Percentiles rank a stretch among this genome's conserved stretches.
Conservation (phyloP, 2,329 filamentous ascomycete species). For the Calonectria pteridis region DNA sequence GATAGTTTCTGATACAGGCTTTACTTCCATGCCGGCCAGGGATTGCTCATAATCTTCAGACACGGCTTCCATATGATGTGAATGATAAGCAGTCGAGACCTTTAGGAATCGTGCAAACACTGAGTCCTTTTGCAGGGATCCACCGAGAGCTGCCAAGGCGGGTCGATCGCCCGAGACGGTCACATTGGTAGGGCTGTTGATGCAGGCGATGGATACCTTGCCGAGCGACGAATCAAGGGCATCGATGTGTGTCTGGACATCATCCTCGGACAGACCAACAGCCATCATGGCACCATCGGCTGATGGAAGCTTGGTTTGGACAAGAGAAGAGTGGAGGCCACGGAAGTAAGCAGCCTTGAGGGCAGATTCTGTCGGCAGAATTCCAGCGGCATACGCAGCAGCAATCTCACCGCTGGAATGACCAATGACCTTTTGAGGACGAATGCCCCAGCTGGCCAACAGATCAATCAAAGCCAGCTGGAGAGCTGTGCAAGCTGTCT, state of each 20-base stretch:
- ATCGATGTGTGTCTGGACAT: neutral
- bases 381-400: constrained; percentile 53
- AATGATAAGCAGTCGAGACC: constrained; percentile 64
- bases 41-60: constrained; percentile 57
- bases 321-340: constrained; percentile 50
- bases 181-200: constrained; percentile 62
- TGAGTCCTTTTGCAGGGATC: constrained; percentile 51
- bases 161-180: constrained; percentile 61
- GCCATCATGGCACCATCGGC: constrained; percentile 42
- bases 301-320: constrained; percentile 44
- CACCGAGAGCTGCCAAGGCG: constrained; percentile 54
- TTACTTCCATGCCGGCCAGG: constrained; percentile 22
- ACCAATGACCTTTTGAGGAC: constrained; percentile 53
- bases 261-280: constrained; percentile 23
- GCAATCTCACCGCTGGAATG: constrained; percentile 62
- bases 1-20: neutral
- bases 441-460: constrained; percentile 54
- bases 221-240: constrained; percentile 11
- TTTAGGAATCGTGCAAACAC: constrained; percentile 58
- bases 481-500: constrained; percentile 57
- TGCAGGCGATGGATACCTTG: constrained; percentile 51
- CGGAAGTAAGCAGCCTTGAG: constrained; percentile 63
- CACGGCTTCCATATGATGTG: constrained; percentile 61
- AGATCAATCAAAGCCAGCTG: constrained; percentile 61
- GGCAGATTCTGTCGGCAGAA: constrained; percentile 54